phyloP scores from a whole-genome alignment of 176 grass and related monocot species.

The Musa itinerans region DNA sequence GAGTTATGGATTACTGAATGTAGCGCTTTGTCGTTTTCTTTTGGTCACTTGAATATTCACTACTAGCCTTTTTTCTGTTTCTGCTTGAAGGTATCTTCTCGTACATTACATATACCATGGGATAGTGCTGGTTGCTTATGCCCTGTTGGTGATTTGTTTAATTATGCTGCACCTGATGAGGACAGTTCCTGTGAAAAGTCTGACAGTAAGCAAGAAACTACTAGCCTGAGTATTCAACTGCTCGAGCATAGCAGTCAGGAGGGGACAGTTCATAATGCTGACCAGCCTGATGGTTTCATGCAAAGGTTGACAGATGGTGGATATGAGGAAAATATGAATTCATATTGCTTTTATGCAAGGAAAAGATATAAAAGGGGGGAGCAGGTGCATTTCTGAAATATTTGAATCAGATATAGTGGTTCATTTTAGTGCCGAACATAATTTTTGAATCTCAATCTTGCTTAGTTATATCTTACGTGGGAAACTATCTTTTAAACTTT shows the following conservation, averaged over 20 bases:
- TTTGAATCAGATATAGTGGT: not conserved
- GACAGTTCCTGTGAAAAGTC: constrained; percentile 25
- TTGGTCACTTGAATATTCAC: not conserved
- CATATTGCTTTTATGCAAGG: constrained; percentile 80
- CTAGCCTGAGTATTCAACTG: not conserved
- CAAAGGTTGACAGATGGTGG: constrained; percentile 77
- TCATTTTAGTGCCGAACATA: not conserved
- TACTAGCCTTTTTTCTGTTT: not conserved
- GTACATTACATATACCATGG: constrained; percentile 90
- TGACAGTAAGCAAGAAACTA: constrained; percentile 21
- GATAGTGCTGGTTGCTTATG: constrained; percentile 89
- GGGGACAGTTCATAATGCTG: not conserved
- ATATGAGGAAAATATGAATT: constrained; percentile 48
- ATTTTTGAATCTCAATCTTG: not conserved
- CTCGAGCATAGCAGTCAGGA: constrained; percentile 20
- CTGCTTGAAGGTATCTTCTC: constrained; percentile 59
- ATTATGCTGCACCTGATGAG: constrained; percentile 76
- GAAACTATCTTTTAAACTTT: not conserved
- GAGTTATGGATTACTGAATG: constrained; percentile 12
- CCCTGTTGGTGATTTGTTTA: constrained; percentile 89
- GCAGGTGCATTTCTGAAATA: constrained; percentile 32
- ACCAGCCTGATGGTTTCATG: constrained; percentile 21
- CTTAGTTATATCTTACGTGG: not conserved
- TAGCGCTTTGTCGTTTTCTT: not conserved
- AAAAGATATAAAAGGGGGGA: constrained; percentile 66